Evolutionary conservation across 352 stramenopile genomes (phyloP).

Genomic region (Phytophthora sansomeana): DNA sequence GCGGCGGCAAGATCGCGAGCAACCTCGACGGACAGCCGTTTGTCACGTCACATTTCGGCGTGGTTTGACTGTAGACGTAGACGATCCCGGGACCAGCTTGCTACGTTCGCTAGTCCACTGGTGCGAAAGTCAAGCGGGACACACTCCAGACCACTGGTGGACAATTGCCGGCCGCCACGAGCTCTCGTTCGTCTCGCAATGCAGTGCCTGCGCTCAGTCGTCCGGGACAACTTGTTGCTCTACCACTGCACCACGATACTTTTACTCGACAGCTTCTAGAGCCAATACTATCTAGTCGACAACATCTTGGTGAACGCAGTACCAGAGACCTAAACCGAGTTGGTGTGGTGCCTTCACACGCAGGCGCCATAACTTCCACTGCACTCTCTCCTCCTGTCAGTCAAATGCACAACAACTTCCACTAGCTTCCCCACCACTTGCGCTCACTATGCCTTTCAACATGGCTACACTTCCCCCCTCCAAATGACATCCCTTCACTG

Average conservation of each 20-base stretch:
- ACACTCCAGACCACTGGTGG: background rate
- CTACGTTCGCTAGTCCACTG: no score
- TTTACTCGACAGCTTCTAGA: background rate
- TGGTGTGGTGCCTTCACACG: no score
- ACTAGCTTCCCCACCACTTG: no score
- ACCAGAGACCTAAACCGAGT: background rate
- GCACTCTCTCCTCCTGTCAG: no score
- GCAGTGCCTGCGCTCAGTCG: no score
- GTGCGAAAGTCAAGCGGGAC: background rate
- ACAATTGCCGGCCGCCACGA: background rate
- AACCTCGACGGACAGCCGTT: constrained; percentile 12
- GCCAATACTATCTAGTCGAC: no score
- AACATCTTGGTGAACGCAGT: background rate
- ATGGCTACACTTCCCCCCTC: constrained; percentile 8
- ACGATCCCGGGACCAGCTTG: constrained; percentile 3
- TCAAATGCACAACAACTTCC: background rate
- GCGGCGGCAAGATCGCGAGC: constrained; percentile 2
- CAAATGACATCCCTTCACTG: constrained; percentile 22
- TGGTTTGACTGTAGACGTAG: constrained; percentile 6
- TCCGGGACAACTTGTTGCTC: no score
- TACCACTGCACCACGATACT: background rate
- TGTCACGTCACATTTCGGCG: constrained; percentile 11
- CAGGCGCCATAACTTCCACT: no score
- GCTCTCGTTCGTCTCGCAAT: no score
- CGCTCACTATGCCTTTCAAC: background rate